These are phyloP conservation scores for Malassezia pachydermatis DNA, from an alignment of 1,284 basidiomycete species.

Conservation along the genomic window DNA sequence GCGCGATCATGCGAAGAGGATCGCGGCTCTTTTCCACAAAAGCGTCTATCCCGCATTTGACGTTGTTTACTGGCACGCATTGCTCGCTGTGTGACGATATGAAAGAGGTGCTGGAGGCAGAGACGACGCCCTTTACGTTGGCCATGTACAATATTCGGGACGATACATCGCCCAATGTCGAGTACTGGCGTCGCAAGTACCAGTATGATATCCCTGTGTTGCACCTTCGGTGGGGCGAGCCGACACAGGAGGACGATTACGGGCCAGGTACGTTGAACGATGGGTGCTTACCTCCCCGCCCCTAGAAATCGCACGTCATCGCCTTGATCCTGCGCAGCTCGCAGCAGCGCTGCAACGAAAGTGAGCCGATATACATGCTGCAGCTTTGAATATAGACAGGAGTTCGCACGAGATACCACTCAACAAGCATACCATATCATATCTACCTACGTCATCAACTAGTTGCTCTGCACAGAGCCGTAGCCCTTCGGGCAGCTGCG, in stretches of 20 bases:
- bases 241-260: not conserved
- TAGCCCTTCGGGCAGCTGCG: constrained; percentile 59
- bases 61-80: constrained; percentile 40
- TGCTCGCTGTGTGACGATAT: constrained; percentile 42
- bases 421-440: not conserved
- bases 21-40: not conserved
- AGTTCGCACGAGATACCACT: not conserved
- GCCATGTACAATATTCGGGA: constrained; percentile 41
- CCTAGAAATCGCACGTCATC: constrained; percentile 14
- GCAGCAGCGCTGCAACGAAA: constrained; percentile 3
- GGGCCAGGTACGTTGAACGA: constrained; percentile 1
- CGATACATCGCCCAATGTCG: constrained; percentile 25
- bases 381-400: no score
- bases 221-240: constrained; percentile 22
- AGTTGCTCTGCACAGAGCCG: constrained; percentile 57
- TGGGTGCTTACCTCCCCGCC: no score
- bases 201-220: constrained; percentile 46
- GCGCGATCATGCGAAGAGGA: no score
- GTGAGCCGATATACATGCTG: no score
- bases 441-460: not conserved
- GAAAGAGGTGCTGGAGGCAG: constrained; percentile 23
- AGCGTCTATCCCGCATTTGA: constrained; percentile 17
- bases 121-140: constrained; percentile 24
- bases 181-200: constrained; percentile 40
- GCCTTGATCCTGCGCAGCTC: constrained; percentile 2